Evolutionary conservation across 345 rosid genomes (phyloP).

Genomic region (Eucalyptus marginata): DNA sequence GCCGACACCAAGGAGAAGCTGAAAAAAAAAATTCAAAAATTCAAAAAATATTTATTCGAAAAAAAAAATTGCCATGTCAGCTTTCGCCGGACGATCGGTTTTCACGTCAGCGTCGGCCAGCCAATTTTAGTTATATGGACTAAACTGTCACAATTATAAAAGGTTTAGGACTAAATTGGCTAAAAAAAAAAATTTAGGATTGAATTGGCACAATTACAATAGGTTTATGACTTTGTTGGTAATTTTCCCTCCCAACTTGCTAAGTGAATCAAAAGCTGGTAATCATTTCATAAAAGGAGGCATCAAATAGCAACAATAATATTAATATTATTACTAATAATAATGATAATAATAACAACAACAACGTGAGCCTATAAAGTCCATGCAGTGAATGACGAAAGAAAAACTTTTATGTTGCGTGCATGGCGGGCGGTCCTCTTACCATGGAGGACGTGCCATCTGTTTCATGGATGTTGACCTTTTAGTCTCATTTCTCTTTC

Average conservation of each 20-base stretch:
- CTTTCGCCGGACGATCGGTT: too few relatives aligned
- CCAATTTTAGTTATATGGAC: too few relatives aligned
- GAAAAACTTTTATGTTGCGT: slow-evolving; percentile 16
- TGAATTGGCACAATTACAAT: too few relatives aligned
- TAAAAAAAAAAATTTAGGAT: too few relatives aligned
- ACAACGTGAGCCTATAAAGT: slow-evolving; percentile 6
- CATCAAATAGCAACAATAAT: neutral
- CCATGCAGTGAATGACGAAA: slow-evolving; percentile 13
- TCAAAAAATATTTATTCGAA: too few relatives aligned
- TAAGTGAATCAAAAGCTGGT: neutral
- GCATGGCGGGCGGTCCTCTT: slow-evolving; percentile 23
- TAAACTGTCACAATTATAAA: too few relatives aligned
- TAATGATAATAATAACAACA: neutral
- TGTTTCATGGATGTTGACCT: slow-evolving; percentile 9
- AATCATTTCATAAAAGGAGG: neutral
- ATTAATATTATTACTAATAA: neutral
- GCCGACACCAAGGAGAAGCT: too few relatives aligned
- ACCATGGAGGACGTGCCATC: slow-evolving; percentile 18
- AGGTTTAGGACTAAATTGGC: too few relatives aligned
- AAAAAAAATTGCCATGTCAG: too few relatives aligned
- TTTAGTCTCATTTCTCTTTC: neutral
- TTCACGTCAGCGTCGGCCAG: too few relatives aligned
- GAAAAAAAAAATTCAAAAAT: too few relatives aligned
- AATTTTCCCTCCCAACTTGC: neutral
- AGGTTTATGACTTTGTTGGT: too few relatives aligned